phyloP scores from a whole-genome alignment of 768 basidiomycete genomes.

The Mycena capillaripes region DNA sequence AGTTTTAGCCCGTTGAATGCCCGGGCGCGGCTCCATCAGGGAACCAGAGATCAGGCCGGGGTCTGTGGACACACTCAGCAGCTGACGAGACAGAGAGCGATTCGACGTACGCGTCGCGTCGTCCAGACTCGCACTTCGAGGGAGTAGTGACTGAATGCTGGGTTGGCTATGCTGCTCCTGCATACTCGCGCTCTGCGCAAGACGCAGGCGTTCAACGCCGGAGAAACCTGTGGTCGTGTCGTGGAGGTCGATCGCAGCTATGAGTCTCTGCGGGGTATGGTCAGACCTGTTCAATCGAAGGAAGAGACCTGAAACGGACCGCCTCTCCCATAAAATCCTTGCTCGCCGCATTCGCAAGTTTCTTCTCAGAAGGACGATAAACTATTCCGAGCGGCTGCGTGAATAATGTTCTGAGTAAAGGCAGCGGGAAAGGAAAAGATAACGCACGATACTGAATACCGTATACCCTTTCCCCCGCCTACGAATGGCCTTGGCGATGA shows the following conservation, averaged over 20 bases:
- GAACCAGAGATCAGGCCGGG: no score
- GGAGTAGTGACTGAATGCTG: background rate
- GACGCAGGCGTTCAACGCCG: conserved; percentile 68
- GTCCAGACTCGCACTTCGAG: background rate
- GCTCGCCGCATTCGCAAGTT: conserved; percentile 86
- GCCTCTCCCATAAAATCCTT: conserved; percentile 96
- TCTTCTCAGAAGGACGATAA: conserved; percentile 90
- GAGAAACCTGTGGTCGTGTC: conserved; percentile 89
- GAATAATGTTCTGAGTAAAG: conserved; percentile 1
- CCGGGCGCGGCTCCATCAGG: no score
- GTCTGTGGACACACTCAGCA: no score
- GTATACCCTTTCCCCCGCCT: conserved; percentile 90
- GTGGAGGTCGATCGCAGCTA: conserved; percentile 81
- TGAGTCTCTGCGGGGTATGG: conserved; percentile 68
- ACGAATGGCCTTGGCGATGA: conserved; percentile 91
- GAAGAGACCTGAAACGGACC: conserved; percentile 52
- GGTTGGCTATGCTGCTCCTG: background rate
- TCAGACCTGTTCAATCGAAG: background rate
- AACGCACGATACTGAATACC: conserved; percentile 92
- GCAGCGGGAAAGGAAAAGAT: background rate
- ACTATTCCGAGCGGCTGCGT: conserved; percentile 85
- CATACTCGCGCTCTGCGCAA: background rate
- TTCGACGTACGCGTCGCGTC: background rate
- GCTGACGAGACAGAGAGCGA: no score
- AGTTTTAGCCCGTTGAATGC: no score